A percentile compares a stretch with the other conserved stretches of the same genome.
phyloP scores from a whole-genome alignment of 805 yeast genomes.

The Jamesozyma piceae region DNA sequence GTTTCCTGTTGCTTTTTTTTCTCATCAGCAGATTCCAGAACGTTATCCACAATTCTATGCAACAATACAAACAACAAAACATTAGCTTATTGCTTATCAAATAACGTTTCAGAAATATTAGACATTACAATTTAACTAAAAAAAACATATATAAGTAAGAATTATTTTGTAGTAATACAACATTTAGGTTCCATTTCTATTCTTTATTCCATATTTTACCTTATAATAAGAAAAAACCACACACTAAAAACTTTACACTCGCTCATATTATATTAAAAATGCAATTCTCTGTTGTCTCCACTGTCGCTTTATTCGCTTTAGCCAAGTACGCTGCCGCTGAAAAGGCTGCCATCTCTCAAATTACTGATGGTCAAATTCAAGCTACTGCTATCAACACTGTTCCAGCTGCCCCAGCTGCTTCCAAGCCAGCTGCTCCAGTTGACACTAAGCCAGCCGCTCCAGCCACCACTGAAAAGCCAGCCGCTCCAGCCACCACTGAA shows the following conservation, averaged over 20 bases:
- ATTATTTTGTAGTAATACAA: too few relatives aligned
- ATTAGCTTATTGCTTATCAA: too few relatives aligned
- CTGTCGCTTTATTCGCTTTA: conserved; percentile 5
- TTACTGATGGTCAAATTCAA: conserved; percentile 10
- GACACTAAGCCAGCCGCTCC: background rate
- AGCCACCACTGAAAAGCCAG: conserved; percentile 4
- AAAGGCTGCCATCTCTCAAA: conserved; percentile 11
- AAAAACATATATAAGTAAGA: background rate
- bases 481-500: conserved; percentile 9
- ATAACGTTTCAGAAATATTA: too few relatives aligned
- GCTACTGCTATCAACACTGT: conserved; percentile 3
- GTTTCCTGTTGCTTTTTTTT: too few relatives aligned
- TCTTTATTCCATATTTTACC: too few relatives aligned
- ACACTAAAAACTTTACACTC: conserved; percentile 5
- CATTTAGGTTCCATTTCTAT: too few relatives aligned
- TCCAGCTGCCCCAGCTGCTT: background rate
- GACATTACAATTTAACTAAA: too few relatives aligned
- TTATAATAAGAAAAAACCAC: too few relatives aligned
- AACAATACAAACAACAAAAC: too few relatives aligned
- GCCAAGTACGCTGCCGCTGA: conserved; percentile 8
- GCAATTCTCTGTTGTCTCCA: conserved; percentile 6
- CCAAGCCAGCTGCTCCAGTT: too few relatives aligned
- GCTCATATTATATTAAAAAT: conserved; percentile 3
- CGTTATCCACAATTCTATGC: too few relatives aligned
- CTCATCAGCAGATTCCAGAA: too few relatives aligned